Evolutionary conservation across 2,329 filamentous ascomycete species (phyloP).

Genomic region (Trichoderma sp.): DNA sequence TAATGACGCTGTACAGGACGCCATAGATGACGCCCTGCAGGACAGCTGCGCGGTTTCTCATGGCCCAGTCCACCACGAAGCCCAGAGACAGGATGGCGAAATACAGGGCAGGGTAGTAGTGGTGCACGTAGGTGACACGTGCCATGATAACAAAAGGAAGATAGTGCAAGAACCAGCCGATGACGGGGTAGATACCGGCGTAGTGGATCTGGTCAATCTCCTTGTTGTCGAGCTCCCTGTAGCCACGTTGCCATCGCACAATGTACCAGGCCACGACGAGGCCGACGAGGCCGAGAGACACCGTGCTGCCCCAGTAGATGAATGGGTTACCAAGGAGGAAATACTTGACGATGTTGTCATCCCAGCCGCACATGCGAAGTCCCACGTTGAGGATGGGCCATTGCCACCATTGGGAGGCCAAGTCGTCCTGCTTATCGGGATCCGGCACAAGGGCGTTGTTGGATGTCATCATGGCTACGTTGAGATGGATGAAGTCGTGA

Average conservation of each 20-base stretch:
- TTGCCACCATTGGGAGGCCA: conserved; percentile 97
- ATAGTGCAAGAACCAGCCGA: conserved; percentile 97
- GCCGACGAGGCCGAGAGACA: conserved; percentile 72
- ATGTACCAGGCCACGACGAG: conserved; percentile 81
- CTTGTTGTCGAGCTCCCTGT: conserved; percentile 73
- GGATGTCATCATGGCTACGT: conserved; percentile 99
- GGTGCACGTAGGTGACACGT: conserved; percentile 97
- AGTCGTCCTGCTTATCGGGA: conserved; percentile 97
- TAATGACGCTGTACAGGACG: conserved; percentile 71
- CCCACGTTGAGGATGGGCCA: conserved; percentile 96
- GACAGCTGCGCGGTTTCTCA: conserved; percentile 65
- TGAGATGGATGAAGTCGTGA: conserved; percentile 96
- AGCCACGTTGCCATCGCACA: conserved; percentile 94
- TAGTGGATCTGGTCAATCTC: conserved; percentile 97
- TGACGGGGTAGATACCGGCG: conserved; percentile 83
- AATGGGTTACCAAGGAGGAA: conserved; percentile 96
- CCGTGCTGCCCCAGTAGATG: conserved; percentile 93
- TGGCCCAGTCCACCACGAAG: conserved; percentile 85
- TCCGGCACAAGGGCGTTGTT: conserved; percentile 98
- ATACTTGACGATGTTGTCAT: conserved; percentile 94
- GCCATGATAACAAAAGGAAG: conserved; percentile 96
- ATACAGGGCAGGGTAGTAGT: conserved; percentile 98
- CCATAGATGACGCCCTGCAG: conserved; percentile 73
- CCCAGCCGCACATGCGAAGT: conserved; percentile 98
- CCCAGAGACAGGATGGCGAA: conserved; percentile 91